phyloP scores from a whole-genome alignment of 176 grass and related monocot genomes.

The Musa schizocarpa region DNA sequence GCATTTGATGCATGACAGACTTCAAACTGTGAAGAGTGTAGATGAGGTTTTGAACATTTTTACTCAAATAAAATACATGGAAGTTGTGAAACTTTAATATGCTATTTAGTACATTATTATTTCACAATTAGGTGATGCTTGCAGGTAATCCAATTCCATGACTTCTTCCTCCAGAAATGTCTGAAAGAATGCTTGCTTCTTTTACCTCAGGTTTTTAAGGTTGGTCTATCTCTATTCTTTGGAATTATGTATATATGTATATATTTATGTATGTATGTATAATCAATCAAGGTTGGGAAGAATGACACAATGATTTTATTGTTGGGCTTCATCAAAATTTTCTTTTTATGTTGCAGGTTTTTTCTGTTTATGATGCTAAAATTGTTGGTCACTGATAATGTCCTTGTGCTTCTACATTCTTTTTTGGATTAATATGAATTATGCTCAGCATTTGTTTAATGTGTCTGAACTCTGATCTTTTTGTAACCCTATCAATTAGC shows the following conservation, averaged over 20 bases:
- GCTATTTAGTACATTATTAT: neutral
- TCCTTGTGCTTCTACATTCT: no score
- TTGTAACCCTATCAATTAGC: no score
- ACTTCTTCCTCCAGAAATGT: constrained; percentile 95
- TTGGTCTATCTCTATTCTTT: constrained; percentile 19
- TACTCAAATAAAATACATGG: no score
- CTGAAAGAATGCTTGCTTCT: constrained; percentile 97
- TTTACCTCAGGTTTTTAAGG: constrained; percentile 79
- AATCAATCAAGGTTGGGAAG: neutral
- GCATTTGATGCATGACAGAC: constrained; percentile 76
- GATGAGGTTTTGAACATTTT: constrained; percentile 54
- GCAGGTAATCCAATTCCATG: constrained; percentile 90
- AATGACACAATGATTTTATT: neutral
- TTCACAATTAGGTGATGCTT: constrained; percentile 29
- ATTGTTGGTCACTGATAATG: no score
- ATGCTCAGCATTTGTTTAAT: no score
- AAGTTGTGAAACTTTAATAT: neutral
- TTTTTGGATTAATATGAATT: no score
- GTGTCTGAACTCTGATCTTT: no score
- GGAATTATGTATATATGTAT: neutral
- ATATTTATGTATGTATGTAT: no score
- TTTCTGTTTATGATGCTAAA: no score
- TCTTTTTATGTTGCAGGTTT: neutral
- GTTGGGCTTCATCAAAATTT: neutral
- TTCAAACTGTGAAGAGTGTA: constrained; percentile 87